Conservation (phyloP, 2,329 filamentous ascomycete genomes). For the Leptosphaerulina australis region DNA sequence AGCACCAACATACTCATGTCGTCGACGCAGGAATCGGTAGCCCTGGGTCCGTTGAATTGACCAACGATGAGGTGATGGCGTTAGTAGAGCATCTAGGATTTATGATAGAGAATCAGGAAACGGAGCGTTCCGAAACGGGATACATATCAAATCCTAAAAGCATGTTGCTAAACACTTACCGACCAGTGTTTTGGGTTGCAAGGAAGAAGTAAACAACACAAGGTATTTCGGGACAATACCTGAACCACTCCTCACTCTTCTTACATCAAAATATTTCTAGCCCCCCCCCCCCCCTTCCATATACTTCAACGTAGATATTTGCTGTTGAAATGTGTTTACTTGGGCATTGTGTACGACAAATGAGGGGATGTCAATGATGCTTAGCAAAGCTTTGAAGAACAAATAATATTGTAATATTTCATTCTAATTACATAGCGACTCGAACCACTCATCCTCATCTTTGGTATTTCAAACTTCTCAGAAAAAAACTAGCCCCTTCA, state of each 20-base stretch:
- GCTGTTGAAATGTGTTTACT: too few species aligned
- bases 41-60: conserved; percentile 87
- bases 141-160: conserved; percentile 87
- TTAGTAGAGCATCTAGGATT: conserved; percentile 81
- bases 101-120: conserved; percentile 66
- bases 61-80: conserved; percentile 82
- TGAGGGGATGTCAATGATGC: too few species aligned
- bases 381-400: too few species aligned
- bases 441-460: too few species aligned
- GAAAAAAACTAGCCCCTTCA: background rate
- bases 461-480: too few species aligned
- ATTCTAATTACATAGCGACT: too few species aligned
- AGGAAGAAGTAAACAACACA: conserved; percentile 61
- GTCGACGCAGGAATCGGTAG: conserved; percentile 73
- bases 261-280: too few species aligned
- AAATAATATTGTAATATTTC: too few species aligned
- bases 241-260: background rate
- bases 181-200: conserved; percentile 83
- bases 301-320: too few species aligned
- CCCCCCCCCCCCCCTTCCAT: too few species aligned
- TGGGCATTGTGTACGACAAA: too few species aligned
- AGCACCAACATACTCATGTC: conserved; percentile 3
- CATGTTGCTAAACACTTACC: conserved; percentile 85
- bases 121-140: conserved; percentile 67
- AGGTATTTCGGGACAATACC: too few species aligned